Evolutionary conservation across 2,329 filamentous ascomycete species (phyloP).

Genomic region (Talaromyces sp.): DNA sequence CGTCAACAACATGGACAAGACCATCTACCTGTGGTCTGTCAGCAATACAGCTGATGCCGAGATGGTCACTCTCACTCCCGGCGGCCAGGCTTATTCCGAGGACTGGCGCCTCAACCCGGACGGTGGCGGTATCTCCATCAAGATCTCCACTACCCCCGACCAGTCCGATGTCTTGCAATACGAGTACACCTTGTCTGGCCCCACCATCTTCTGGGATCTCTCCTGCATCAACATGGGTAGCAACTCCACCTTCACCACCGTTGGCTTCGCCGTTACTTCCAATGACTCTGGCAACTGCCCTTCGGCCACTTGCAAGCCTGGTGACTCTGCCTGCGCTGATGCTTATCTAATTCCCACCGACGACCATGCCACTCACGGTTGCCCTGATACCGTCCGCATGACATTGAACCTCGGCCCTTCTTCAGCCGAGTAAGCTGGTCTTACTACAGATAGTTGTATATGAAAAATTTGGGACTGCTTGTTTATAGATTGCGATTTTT

Average conservation of each 20-base stretch:
- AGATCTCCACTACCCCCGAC: conserved; percentile 33
- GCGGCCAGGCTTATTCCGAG: conserved; percentile 33
- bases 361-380: conserved; percentile 43
- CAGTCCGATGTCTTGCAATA: conserved; percentile 41
- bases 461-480: background rate
- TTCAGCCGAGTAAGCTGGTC: conserved; percentile 11
- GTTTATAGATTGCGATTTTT: background rate
- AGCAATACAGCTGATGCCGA: conserved; percentile 28
- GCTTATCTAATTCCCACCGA: conserved; percentile 42
- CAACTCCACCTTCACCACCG: conserved; percentile 31
- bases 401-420: conserved; percentile 31
- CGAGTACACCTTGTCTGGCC: conserved; percentile 35
- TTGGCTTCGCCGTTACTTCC: conserved; percentile 36
- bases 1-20: conserved; percentile 35
- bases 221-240: conserved; percentile 36
- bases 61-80: conserved; percentile 35
- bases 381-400: conserved; percentile 35
- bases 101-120: conserved; percentile 33
- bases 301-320: conserved; percentile 34
- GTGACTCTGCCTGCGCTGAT: conserved; percentile 34
- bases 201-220: conserved; percentile 39
- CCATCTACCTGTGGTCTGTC: conserved; percentile 43
- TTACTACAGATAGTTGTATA: background rate
- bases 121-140: conserved; percentile 43
- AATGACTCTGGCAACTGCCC: conserved; percentile 30